phyloP scores from a whole-genome alignment of 1,139 yeast genomes.

The Nematodospora anomalae region DNA sequence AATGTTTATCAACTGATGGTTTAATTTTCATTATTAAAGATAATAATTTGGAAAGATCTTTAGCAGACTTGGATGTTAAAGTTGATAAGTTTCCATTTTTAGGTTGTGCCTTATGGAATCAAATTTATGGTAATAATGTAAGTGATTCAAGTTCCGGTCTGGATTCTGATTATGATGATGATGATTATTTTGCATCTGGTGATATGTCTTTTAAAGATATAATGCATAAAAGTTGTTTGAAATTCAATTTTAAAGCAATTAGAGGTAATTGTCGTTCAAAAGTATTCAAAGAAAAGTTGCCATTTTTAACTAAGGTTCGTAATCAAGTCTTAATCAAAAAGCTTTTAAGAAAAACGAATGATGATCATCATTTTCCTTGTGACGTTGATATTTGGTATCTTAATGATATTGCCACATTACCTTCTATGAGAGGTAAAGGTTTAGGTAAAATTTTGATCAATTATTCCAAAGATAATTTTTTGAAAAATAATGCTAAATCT shows the following conservation, averaged over 20 bases:
- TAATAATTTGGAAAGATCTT: conserved; percentile 25
- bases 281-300: conserved; percentile 34
- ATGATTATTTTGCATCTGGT: conserved; percentile 22
- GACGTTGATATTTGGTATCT: conserved; percentile 35
- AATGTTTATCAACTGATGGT: conserved; percentile 36
- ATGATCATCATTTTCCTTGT: conserved; percentile 10
- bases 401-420: conserved; percentile 41
- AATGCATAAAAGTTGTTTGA: conserved; percentile 31
- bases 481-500: conserved; percentile 15
- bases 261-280: conserved; percentile 38
- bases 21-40: conserved; percentile 36
- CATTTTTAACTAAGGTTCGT: conserved; percentile 35
- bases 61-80: conserved; percentile 15
- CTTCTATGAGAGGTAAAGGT: conserved; percentile 42
- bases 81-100: conserved; percentile 25
- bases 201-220: conserved; percentile 21
- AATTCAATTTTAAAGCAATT: conserved; percentile 35
- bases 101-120: conserved; percentile 43
- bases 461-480: conserved; percentile 27
- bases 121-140: conserved; percentile 28
- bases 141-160: conserved; percentile 22
- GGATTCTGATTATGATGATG: conserved; percentile 20
- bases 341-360: conserved; percentile 9
- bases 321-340: conserved; percentile 20
- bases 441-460: conserved; percentile 37